Evolutionary conservation across 331 rosid species (phyloP), one percentile per base, ranked within the genome.

Genomic region (Saraca asoca): DNA sequence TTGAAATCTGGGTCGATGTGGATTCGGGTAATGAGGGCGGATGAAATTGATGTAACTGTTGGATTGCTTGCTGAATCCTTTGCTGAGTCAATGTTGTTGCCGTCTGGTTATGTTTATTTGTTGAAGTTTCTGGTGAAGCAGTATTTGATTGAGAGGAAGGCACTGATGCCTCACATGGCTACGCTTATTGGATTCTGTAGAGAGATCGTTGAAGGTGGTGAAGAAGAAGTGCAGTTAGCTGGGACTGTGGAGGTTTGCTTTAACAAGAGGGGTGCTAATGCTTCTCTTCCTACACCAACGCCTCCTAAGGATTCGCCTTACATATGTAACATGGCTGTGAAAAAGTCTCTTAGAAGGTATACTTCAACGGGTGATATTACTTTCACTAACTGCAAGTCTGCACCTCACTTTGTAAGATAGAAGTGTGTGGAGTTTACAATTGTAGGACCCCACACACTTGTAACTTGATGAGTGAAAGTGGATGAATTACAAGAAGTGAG

Each of bases 221-320:
- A 72, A 60, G 69, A 75, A 5, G 73, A 14, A 5, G 71, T 80
- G 61, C 59, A 61, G n/a, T 75, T 91, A 55, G 98, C 95, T 0
- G 98, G 98, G 39, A 91, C 98, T 0, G 98, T 91, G 65, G 98
- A 91, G 76, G 82, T 91, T 78, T 78, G 78, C 66, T 91, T 91
- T 66, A 78, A 89, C 64, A 77, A 53, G 51, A 62, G 66, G 59
- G 96, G 96, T 20, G 87, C 95, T 19, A 85, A 77, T 76, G 64
- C 81, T 51, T 78, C 91, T 41, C 73, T 84, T 33, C 98, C 98
- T 1, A 73, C 98, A 5, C 98, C 98, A 0, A 59, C 82, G 6
- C 86, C 98, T 45, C 98, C 96, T 0, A 85, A 48, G 75, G 83
- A 85, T 55, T 78, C 80, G 0, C 98, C 98, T 50, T 89, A 91